phyloP scores from a whole-genome alignment of 140 eudicot genomes.

The Ambrosia hybrid region DNA sequence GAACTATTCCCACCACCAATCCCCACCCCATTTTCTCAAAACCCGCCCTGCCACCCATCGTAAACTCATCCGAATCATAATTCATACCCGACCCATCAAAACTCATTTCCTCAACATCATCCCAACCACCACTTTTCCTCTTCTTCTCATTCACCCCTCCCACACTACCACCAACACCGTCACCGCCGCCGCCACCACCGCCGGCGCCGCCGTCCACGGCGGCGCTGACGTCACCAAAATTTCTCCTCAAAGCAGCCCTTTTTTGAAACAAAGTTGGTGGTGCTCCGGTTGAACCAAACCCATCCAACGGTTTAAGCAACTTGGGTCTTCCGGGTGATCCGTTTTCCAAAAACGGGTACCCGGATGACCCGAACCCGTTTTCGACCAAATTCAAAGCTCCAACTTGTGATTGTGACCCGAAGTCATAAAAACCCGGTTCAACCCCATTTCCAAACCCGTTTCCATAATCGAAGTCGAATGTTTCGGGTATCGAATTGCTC shows the following conservation, averaged over 20 bases:
- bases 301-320: constrained; percentile 73
- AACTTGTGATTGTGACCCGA: constrained; percentile 45
- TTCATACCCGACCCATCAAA: constrained; percentile 71
- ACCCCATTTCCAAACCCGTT: constrained; percentile 36
- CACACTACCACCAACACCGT: constrained; percentile 13
- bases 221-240: constrained; percentile 26
- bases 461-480: constrained; percentile 52
- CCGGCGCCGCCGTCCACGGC: not conserved
- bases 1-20: constrained; percentile 52
- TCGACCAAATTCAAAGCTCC: constrained; percentile 38
- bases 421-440: constrained; percentile 48
- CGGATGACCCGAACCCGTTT: constrained; percentile 44
- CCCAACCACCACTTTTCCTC: constrained; percentile 67
- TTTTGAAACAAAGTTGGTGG: constrained; percentile 86
- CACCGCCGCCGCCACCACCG: not conserved
- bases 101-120: constrained; percentile 69
- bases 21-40: constrained; percentile 38
- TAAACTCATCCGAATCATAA: constrained; percentile 86
- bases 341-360: constrained; percentile 32
- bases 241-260: constrained; percentile 78
- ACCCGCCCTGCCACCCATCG: constrained; percentile 11
- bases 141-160: constrained; percentile 37
- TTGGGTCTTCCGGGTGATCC: constrained; percentile 44
- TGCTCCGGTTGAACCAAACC: constrained; percentile 56
- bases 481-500: constrained; percentile 10